Percentiles rank a stretch among this genome's conserved stretches.
phyloP scores from a whole-genome alignment of 2,329 filamentous ascomycete species.

The Dissoconium aciculare region DNA sequence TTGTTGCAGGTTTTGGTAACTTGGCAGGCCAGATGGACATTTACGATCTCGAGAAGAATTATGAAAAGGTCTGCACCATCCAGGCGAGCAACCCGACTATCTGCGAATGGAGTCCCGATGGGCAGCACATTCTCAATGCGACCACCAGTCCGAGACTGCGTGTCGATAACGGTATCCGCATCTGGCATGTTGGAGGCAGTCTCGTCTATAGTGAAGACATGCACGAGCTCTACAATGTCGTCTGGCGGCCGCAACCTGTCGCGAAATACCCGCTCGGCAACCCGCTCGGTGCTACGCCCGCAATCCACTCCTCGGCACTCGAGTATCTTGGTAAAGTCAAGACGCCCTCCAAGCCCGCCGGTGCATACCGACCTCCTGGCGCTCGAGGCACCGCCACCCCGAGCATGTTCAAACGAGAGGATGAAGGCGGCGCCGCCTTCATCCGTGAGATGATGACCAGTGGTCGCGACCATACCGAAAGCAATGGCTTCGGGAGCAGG shows the following conservation, averaged over 20 bases:
- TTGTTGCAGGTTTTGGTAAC: conserved; percentile 95
- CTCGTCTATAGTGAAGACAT: conserved; percentile 95
- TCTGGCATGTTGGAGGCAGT: conserved; percentile 80
- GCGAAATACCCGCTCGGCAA: conserved; percentile 49
- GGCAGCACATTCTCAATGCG: conserved; percentile 89
- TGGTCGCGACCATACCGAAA: conserved; percentile 20
- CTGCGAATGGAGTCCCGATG: conserved; percentile 95
- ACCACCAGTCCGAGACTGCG: conserved; percentile 89
- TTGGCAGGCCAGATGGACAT: conserved; percentile 94
- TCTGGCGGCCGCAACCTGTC: conserved; percentile 65
- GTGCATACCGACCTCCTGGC: conserved; percentile 87
- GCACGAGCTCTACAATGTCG: conserved; percentile 75
- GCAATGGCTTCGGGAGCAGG: conserved; percentile 59
- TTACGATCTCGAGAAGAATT: conserved; percentile 90
- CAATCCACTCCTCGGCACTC: conserved; percentile 67
- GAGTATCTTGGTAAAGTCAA: conserved; percentile 75
- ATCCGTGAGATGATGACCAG: conserved; percentile 58
- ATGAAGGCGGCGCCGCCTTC: conserved; percentile 85
- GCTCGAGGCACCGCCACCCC: conserved; percentile 80
- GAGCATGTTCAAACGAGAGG: conserved; percentile 91
- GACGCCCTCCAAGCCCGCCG: conserved; percentile 91
- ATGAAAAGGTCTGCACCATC: conserved; percentile 80
- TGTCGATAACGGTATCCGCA: conserved; percentile 89
- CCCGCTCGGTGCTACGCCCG: conserved; percentile 58
- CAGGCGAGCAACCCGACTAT: conserved; percentile 92